Evolutionary conservation across 495 filamentous ascomycete species (phyloP).

Genomic region (Aeminium ludgeri): DNA sequence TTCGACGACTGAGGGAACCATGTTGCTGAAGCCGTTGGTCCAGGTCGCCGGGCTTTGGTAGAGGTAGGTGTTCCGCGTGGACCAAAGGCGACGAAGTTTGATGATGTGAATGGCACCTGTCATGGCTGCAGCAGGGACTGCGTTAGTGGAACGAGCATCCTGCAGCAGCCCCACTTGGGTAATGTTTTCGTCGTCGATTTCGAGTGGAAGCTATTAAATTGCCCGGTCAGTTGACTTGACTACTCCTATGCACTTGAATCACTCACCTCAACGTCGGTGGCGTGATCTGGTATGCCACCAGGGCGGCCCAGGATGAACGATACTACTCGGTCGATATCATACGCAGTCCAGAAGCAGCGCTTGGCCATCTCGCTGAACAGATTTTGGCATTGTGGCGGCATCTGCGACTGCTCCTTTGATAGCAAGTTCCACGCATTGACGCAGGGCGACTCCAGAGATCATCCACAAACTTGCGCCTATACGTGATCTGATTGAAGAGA

Average conservation of each 20-base stretch:
- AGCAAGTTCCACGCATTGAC: neutral
- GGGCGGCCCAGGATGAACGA: neutral
- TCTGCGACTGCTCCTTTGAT: neutral
- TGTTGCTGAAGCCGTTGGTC: neutral
- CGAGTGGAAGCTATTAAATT: neutral
- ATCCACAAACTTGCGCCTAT: neutral
- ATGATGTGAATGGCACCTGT: neutral
- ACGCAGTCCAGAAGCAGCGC: neutral
- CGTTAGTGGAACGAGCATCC: neutral
- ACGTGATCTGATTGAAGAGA: neutral
- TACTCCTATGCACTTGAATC: too few species aligned
- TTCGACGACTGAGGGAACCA: neutral
- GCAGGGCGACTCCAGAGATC: neutral
- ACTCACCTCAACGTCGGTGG: neutral
- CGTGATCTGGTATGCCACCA: neutral
- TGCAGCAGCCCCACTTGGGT: neutral
- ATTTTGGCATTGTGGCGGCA: neutral
- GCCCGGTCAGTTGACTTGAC: neutral
- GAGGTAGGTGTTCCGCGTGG: neutral
- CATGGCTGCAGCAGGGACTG: neutral
- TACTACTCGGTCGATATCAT: neutral
- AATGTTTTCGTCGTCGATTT: neutral
- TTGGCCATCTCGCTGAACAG: neutral
- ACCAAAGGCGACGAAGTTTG: neutral
- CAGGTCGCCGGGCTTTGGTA: neutral